Evolutionary conservation across 164 flowering plant species (phyloP), one percentile per base, ranked within the genome.

Genomic region (Houttuynia cordata): DNA sequence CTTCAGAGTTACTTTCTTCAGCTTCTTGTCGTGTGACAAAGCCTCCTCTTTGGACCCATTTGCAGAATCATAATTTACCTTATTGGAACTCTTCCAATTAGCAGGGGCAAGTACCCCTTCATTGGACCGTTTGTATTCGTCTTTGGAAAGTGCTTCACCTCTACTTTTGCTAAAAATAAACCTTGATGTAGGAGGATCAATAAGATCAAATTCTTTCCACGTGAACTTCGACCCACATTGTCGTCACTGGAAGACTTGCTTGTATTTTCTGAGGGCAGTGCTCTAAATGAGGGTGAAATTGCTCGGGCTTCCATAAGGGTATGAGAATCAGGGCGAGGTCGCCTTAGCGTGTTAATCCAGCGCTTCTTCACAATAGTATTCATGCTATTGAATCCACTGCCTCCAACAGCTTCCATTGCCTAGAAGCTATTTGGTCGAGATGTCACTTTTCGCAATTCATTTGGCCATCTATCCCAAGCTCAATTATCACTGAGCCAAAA

Each of bases 1-100:
- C 78, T 81, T 93, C 51, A 90, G 85, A 71, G 86, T 93, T 18
- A 93, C 83, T 57, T 80, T 90, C 69, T 81, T 86, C 22, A 80
- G 81, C 74, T 74, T 83, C 65, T 57, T 78, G 59, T 86, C 84
- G 71, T 55, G 45, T 42, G 64, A 49, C 25, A 60, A 67, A 7
- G 64, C 23, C 30, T 61, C 60, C 53, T 19, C 56, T 37, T 64
- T 55, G n/a, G n/a, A 6, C 47, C 68, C n/a, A n/a, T n/a, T n/a
- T 22, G 64, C 75, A 14, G 57, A 37, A 39, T 77, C 78, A 23
- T 60, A 59, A 53, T 62, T 65, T 56, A 34, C 60, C 64, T 68
- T 78, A 69, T 64, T 73, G 12, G 62, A 56, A 58, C 68, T 73
- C 71, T 74, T 81, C 85, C 83, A 81, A 68, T 75, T 76, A 21